These are phyloP conservation scores for Zygosaccharomyces bisporus DNA, from an alignment of 805 yeast genomes.

Conservation along the genomic window DNA sequence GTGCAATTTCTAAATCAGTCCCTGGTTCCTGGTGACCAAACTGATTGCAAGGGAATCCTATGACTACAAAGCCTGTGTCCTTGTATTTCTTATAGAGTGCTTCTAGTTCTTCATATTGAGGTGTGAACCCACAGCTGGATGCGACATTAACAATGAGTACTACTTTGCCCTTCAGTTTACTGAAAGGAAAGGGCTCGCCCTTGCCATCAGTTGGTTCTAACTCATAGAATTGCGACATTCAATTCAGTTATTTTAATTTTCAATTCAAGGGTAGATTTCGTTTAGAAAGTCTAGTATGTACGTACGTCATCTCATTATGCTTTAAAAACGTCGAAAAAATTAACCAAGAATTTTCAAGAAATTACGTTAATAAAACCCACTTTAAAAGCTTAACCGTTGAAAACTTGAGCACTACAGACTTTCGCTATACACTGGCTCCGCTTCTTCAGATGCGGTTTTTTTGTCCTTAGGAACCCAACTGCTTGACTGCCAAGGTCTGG, in stretches of 20 bases:
- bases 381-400: too few relatives aligned
- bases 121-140: slow-evolving; percentile 76
- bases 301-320: not conserved
- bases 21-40: slow-evolving; percentile 82
- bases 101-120: slow-evolving; percentile 74
- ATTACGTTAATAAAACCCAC: too few relatives aligned
- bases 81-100: slow-evolving; percentile 59
- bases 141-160: slow-evolving; percentile 87
- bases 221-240: slow-evolving; percentile 55
- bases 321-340: not conserved
- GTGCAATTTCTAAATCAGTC: slow-evolving; percentile 60
- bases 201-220: slow-evolving; percentile 58
- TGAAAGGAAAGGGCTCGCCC: slow-evolving; percentile 57
- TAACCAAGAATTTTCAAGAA: not conserved
- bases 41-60: slow-evolving; percentile 92
- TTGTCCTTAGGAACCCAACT: slow-evolving; percentile 43
- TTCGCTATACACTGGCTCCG: slow-evolving; percentile 19
- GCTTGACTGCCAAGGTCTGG: slow-evolving; percentile 44
- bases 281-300: not conserved
- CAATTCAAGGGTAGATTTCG: not conserved
- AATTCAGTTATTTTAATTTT: not conserved
- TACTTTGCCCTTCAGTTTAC: slow-evolving; percentile 68
- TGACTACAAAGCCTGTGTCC: slow-evolving; percentile 56
- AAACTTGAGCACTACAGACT: not conserved
- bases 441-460: slow-evolving; percentile 8